Percentiles rank a stretch among this genome's conserved stretches.
These are phyloP conservation scores for Fusarium buxicola DNA, from an alignment of 2,329 filamentous ascomycete genomes.

Conservation along the genomic window DNA sequence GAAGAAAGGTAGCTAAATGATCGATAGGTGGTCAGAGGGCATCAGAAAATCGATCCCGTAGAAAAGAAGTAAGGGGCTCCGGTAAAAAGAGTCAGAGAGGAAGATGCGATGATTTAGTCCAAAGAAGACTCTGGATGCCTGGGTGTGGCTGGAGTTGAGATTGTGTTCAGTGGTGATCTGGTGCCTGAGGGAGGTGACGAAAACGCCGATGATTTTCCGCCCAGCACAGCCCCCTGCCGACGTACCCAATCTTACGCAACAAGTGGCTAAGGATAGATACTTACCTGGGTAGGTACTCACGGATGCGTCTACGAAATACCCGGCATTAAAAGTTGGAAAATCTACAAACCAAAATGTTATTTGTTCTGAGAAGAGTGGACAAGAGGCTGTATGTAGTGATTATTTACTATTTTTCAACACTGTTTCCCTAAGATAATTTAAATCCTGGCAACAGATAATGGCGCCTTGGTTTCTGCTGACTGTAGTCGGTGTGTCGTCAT, in stretches of 20 bases:
- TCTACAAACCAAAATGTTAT: neutral
- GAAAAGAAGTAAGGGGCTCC: constrained; percentile 18
- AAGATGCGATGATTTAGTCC: constrained; percentile 42
- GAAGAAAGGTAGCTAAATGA: constrained; percentile 29
- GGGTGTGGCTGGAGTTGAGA: constrained; percentile 46
- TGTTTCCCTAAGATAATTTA: neutral
- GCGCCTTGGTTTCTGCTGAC: constrained; percentile 27
- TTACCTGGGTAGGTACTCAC: constrained; percentile 4
- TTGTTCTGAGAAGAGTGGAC: neutral
- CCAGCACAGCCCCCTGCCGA: constrained; percentile 46
- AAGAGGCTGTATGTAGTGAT: neutral
- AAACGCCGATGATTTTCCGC: constrained; percentile 53
- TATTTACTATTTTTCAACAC: constrained; percentile 1
- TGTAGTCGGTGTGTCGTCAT: constrained; percentile 42
- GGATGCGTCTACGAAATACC: constrained; percentile 22
- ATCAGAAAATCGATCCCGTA: constrained; percentile 40
- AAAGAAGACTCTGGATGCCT: constrained; percentile 40
- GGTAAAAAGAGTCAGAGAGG: constrained; percentile 23
- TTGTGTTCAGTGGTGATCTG: constrained; percentile 46
- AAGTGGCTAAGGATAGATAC: constrained; percentile 31
- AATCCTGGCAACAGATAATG: constrained; percentile 12
- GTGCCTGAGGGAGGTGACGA: constrained; percentile 51
- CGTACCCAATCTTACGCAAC: constrained; percentile 46
- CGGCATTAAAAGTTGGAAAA: constrained; percentile 23
- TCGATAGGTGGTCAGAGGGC: constrained; percentile 37